phyloP scores from a whole-genome alignment of 2,329 filamentous ascomycete genomes.

The Xylariaceae sp. region DNA sequence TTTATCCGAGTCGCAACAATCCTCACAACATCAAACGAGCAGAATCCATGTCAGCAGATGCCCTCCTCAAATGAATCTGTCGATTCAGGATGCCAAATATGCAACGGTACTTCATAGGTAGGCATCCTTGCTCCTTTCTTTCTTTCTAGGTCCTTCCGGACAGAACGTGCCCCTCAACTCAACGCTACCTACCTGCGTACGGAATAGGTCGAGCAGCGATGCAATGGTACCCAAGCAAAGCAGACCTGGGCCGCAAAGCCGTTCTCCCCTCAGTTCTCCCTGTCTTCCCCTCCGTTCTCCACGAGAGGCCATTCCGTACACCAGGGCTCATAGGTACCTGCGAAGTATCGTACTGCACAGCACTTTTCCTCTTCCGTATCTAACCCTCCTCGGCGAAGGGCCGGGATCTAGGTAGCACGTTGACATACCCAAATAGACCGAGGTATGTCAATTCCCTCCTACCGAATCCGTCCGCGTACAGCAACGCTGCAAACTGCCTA shows the following conservation, averaged over 20 bases:
- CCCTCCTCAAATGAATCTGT: no score
- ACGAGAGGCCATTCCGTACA: not conserved
- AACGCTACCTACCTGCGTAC: no score
- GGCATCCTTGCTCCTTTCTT: no score
- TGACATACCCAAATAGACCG: not conserved
- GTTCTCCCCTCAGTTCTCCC: slow-evolving; percentile 2
- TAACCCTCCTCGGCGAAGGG: not conserved
- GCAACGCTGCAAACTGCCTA: not conserved
- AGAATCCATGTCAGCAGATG: no score
- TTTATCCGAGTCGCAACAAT: no score
- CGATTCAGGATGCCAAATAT: no score
- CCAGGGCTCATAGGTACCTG: no score
- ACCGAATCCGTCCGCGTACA: not conserved
- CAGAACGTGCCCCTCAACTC: no score
- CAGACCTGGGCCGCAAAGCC: slow-evolving; percentile 19
- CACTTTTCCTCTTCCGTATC: not conserved
- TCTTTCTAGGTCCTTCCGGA: no score
- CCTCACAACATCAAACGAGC: no score
- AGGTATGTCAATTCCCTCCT: not conserved
- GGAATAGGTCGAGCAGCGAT: slow-evolving; percentile 3
- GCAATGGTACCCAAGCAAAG: slow-evolving; percentile 20
- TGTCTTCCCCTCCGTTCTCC: not conserved
- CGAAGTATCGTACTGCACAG: slow-evolving; percentile 2
- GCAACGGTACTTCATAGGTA: no score
- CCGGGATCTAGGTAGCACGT: not conserved